phyloP scores from a whole-genome alignment of 169 alveolate species.

The Plasmodium inui region DNA sequence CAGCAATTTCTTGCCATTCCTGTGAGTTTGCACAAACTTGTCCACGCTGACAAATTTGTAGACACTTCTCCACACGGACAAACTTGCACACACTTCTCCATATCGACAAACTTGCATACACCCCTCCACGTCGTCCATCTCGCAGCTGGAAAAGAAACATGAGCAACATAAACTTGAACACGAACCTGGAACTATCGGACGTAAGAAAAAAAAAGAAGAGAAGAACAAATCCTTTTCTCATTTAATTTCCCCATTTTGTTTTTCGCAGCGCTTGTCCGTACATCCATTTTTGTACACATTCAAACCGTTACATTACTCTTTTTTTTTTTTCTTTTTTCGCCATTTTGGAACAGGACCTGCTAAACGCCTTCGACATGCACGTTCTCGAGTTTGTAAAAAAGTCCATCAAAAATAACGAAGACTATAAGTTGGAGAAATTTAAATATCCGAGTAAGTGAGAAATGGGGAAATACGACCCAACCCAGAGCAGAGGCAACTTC shows the following conservation, averaged over 20 bases:
- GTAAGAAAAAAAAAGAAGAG: slow-evolving; percentile 6
- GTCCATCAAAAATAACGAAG: slow-evolving; percentile 60
- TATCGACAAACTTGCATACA: neutral
- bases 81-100: neutral
- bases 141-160: slow-evolving; percentile 59
- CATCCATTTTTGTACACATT: neutral
- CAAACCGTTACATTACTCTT: neutral
- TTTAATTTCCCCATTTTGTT: neutral
- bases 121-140: neutral
- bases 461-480: neutral
- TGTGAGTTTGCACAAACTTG: neutral
- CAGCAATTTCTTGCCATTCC: slow-evolving; percentile 36
- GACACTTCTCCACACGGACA: neutral
- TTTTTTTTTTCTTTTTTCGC: neutral
- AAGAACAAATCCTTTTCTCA: neutral
- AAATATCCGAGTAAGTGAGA: slow-evolving; percentile 64
- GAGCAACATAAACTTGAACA: slow-evolving; percentile 41
- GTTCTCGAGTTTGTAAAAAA: slow-evolving; percentile 35
- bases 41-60: neutral
- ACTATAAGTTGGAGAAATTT: slow-evolving; percentile 52
- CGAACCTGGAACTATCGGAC: slow-evolving; percentile 34
- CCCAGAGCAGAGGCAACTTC: neutral
- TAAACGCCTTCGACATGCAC: slow-evolving; percentile 66
- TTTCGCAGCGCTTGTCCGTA: neutral
- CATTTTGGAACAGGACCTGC: slow-evolving; percentile 18